A percentile compares a stretch with the other conserved stretches of the same genome.
Evolutionary conservation across 1,284 basidiomycete species (phyloP).

Genomic region (Naganishia sp.): DNA sequence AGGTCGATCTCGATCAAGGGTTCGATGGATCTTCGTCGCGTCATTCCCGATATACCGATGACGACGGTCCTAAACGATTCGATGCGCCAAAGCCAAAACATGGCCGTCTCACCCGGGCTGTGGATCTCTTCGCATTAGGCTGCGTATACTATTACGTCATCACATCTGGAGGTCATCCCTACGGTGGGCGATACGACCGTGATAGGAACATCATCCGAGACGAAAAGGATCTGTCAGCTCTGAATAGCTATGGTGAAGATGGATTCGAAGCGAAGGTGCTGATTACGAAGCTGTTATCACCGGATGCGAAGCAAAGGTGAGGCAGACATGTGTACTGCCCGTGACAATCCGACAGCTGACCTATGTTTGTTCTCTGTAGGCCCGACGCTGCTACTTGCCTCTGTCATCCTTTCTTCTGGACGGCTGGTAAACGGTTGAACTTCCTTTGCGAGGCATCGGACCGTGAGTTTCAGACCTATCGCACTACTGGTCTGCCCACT

Average conservation of each 20-base stretch:
- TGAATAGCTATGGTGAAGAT: constrained; percentile 83
- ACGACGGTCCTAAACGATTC: constrained; percentile 32
- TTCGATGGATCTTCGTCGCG: constrained; percentile 63
- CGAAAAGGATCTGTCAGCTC: constrained; percentile 64
- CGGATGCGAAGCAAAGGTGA: constrained; percentile 70
- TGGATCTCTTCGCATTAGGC: constrained; percentile 91
- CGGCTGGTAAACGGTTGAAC: constrained; percentile 74
- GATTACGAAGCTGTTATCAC: constrained; percentile 72
- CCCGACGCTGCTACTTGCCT: constrained; percentile 84
- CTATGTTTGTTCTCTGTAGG: constrained; percentile 54
- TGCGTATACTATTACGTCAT: constrained; percentile 91
- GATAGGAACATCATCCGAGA: constrained; percentile 87
- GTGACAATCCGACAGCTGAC: constrained; percentile 9
- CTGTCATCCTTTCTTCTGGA: constrained; percentile 97
- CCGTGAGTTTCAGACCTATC: constrained; percentile 53
- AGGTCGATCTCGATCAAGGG: constrained; percentile 81
- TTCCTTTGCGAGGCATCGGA: constrained; percentile 98
- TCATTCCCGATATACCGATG: constrained; percentile 42
- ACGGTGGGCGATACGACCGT: constrained; percentile 83
- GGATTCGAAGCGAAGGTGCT: constrained; percentile 80
- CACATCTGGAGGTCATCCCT: constrained; percentile 85
- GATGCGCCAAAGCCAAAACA: constrained; percentile 24
- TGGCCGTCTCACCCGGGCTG: constrained; percentile 80
- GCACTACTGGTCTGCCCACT: constrained; percentile 2
- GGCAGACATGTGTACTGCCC: constrained; percentile 40